A percentile compares a stretch with the other conserved stretches of the same genome.
Conservation (phyloP, 495 filamentous ascomycete species). For the Venustampulla echinocandica region DNA sequence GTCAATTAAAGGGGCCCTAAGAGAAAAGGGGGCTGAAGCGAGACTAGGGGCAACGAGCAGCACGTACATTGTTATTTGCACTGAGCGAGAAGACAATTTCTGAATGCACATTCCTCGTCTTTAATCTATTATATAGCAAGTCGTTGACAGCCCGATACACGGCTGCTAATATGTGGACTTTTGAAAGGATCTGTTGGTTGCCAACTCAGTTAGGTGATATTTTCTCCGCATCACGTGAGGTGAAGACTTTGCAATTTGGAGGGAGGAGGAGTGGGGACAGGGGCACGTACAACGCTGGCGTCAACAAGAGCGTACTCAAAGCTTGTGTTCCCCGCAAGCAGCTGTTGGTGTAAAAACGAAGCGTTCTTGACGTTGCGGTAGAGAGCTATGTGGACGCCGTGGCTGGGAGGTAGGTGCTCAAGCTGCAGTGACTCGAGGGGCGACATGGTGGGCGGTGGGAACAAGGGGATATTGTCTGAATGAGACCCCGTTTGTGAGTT, state of each 20-base stretch:
- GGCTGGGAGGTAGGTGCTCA: slow-evolving; percentile 56
- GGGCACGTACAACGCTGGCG: slow-evolving; percentile 52
- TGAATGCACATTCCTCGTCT: slow-evolving; percentile 83
- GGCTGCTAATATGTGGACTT: slow-evolving; percentile 50
- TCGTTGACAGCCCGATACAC: slow-evolving; percentile 70
- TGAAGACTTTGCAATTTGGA: too few relatives aligned
- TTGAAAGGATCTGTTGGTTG: slow-evolving; percentile 19
- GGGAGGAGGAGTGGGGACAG: neutral
- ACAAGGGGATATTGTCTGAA: neutral
- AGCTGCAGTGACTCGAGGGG: slow-evolving; percentile 40
- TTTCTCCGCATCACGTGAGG: slow-evolving; percentile 9
- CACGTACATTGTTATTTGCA: slow-evolving; percentile 66
- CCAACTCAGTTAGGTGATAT: neutral
- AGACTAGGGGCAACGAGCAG: too few relatives aligned
- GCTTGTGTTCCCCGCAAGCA: slow-evolving; percentile 67
- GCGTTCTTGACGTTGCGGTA: slow-evolving; percentile 73
- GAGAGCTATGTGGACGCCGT: slow-evolving; percentile 61
- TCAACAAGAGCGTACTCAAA: slow-evolving; percentile 95
- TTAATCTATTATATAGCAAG: slow-evolving; percentile 46
- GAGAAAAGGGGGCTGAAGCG: too few relatives aligned
- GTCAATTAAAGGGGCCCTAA: too few relatives aligned
- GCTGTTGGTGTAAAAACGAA: slow-evolving; percentile 65
- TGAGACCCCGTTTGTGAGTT: too few relatives aligned
- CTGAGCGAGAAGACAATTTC: slow-evolving; percentile 82
- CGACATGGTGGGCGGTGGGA: slow-evolving; percentile 10